Evolutionary conservation across 371 early-diverging fungal genomes (phyloP).

Genomic region (Mortierella sp.): DNA sequence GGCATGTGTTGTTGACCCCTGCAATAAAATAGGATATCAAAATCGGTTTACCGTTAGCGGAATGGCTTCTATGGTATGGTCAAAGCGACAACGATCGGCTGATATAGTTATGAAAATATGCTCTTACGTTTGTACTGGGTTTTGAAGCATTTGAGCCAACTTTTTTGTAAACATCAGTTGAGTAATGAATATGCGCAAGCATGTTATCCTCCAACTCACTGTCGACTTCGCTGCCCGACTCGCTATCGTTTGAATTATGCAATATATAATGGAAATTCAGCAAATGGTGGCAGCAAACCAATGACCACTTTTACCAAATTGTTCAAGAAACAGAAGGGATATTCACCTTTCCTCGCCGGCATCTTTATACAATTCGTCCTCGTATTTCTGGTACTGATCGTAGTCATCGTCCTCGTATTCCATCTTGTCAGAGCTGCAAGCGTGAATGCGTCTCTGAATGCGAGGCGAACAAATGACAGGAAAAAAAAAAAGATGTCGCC

Average conservation of each 20-base stretch:
- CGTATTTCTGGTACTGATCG: slow-evolving; percentile 39
- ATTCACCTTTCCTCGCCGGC: slow-evolving; percentile 29
- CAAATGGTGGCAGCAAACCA: not conserved
- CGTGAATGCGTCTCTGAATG: not conserved
- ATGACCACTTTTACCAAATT: too few relatives aligned
- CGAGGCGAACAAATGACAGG: not conserved
- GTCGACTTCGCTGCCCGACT: slow-evolving; percentile 32
- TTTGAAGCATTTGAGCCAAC: slow-evolving; percentile 12
- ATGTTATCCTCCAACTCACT: slow-evolving; percentile 52
- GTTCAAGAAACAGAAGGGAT: not conserved
- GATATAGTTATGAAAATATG: not conserved
- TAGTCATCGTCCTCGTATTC: slow-evolving; percentile 54
- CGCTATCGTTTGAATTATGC: slow-evolving; percentile 7
- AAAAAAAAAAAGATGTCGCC: slow-evolving; percentile 13
- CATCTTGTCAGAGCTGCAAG: slow-evolving; percentile 18
- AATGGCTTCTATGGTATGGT: not conserved
- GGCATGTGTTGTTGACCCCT: not conserved
- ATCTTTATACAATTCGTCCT: slow-evolving; percentile 53
- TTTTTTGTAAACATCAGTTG: slow-evolving; percentile 38
- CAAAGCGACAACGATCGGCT: not conserved
- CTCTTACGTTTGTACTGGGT: slow-evolving; percentile 3
- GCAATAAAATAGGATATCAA: not conserved
- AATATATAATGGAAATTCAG: not conserved
- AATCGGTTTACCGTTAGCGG: not conserved
- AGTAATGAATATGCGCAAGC: slow-evolving; percentile 47